A percentile compares a stretch with the other conserved stretches of the same genome.
Conservation (phyloP, 306 rosid species). For the Alnus rubra region DNA sequence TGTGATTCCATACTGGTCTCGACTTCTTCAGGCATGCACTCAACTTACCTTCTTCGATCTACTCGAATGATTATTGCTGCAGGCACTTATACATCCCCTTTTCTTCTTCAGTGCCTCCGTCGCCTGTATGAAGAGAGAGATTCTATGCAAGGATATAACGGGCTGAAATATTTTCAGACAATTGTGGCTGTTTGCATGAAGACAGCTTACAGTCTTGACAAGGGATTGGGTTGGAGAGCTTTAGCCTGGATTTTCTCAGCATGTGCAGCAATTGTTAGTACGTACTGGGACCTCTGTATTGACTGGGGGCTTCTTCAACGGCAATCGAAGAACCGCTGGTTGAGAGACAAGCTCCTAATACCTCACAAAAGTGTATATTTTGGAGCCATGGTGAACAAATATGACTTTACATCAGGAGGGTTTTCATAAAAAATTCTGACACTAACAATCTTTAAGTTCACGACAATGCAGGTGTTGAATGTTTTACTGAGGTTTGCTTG, state of each 20-base stretch:
- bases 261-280: constrained; percentile 47
- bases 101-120: constrained; percentile 51
- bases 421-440: too few relatives aligned
- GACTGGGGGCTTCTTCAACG: constrained; percentile 79
- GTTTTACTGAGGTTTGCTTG: constrained; percentile 74
- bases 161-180: constrained; percentile 53
- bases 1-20: constrained; percentile 55
- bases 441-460: not conserved
- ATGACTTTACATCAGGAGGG: too few relatives aligned
- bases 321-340: constrained; percentile 58
- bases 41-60: not conserved
- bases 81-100: not conserved
- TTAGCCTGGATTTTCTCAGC: constrained; percentile 49
- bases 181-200: constrained; percentile 62
- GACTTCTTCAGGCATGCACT: constrained; percentile 59
- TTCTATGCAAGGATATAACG: constrained; percentile 62
- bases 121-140: constrained; percentile 64
- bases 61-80: not conserved
- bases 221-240: constrained; percentile 36
- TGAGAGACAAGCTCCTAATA: constrained; percentile 66
- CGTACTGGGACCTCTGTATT: constrained; percentile 67
- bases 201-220: constrained; percentile 40
- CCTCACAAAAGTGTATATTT: constrained; percentile 53
- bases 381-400: constrained; percentile 53
- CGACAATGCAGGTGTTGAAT: constrained; percentile 51